Percentiles rank a stretch among this genome's conserved stretches.
Evolutionary conservation across 495 filamentous ascomycete genomes (phyloP).

Genomic region (Lasiosphaeris hirsuta): DNA sequence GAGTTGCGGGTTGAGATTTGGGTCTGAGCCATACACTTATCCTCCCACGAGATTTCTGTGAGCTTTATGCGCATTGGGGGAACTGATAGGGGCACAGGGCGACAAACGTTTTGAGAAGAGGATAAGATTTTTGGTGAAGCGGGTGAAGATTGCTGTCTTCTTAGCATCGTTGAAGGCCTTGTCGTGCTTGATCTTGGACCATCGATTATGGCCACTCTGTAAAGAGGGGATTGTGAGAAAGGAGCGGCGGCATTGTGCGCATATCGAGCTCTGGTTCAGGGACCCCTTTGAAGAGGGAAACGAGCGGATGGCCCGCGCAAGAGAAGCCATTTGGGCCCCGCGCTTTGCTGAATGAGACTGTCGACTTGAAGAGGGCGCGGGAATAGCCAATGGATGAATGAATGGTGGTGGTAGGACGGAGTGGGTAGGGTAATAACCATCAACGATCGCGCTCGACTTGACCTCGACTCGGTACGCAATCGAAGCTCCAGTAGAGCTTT

Average conservation of each 20-base stretch:
- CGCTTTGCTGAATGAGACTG: not conserved
- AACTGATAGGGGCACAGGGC: slow-evolving; percentile 2
- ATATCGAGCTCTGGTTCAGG: slow-evolving; percentile 24
- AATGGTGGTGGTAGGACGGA: no score
- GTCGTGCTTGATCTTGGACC: slow-evolving; percentile 94
- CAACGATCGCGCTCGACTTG: no score
- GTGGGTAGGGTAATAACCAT: no score
- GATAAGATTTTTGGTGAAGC: slow-evolving; percentile 50
- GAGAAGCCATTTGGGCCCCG: slow-evolving; percentile 20
- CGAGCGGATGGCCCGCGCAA: slow-evolving; percentile 10
- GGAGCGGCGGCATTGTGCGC: slow-evolving; percentile 42
- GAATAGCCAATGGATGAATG: no score
- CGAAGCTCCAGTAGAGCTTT: no score
- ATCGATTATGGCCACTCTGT: slow-evolving; percentile 78
- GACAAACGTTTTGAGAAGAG: slow-evolving; percentile 49
- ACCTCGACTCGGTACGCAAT: no score
- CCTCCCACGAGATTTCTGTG: slow-evolving; percentile 1
- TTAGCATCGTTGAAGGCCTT: slow-evolving; percentile 74
- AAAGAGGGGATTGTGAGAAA: slow-evolving; percentile 52
- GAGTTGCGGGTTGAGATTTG: slow-evolving; percentile 69
- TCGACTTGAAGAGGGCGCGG: not conserved
- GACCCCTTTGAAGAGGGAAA: not conserved
- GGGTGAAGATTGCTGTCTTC: slow-evolving; percentile 47
- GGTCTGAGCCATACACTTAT: slow-evolving; percentile 63
- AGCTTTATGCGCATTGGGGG: slow-evolving; percentile 13